Evolutionary conservation across 306 rosid genomes (phyloP).

Genomic region (Potentilla sterilis): DNA sequence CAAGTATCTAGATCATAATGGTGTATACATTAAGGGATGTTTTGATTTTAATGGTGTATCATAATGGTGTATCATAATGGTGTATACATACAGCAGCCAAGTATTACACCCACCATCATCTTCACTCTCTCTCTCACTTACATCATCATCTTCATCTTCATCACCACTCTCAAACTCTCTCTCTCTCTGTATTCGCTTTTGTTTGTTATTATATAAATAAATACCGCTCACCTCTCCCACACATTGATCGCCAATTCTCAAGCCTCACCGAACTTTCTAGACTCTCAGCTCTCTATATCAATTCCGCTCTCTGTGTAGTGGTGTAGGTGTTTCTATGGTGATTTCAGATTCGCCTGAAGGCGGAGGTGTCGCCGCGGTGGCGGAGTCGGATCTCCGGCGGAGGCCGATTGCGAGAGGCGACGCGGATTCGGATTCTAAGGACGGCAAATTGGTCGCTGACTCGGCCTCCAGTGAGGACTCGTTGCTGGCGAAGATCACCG

Average conservation of each 20-base stretch:
- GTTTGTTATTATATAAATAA: neutral
- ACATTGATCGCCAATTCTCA: neutral
- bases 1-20: too few species aligned
- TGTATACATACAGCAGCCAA: too few species aligned
- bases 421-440: conserved; percentile 34
- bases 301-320: neutral
- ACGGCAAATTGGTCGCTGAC: conserved; percentile 31
- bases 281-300: neutral
- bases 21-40: too few species aligned
- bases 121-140: neutral
- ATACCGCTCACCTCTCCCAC: conserved; percentile 6
- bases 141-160: neutral
- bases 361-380: conserved; percentile 8
- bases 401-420: conserved; percentile 33
- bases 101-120: too few species aligned
- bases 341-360: conserved; percentile 41
- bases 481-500: conserved; percentile 22
- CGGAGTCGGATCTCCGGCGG: conserved; percentile 56
- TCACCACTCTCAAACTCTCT: neutral
- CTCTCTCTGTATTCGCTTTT: neutral
- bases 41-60: too few species aligned
- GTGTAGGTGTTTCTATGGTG: conserved; percentile 43
- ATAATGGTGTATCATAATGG: too few species aligned
- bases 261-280: neutral
- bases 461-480: conserved; percentile 33